Percentiles rank a stretch among this genome's conserved stretches.
Evolutionary conservation across 2,329 filamentous ascomycete species (phyloP).

Genomic region (Iodosphaeria phyllophila): DNA sequence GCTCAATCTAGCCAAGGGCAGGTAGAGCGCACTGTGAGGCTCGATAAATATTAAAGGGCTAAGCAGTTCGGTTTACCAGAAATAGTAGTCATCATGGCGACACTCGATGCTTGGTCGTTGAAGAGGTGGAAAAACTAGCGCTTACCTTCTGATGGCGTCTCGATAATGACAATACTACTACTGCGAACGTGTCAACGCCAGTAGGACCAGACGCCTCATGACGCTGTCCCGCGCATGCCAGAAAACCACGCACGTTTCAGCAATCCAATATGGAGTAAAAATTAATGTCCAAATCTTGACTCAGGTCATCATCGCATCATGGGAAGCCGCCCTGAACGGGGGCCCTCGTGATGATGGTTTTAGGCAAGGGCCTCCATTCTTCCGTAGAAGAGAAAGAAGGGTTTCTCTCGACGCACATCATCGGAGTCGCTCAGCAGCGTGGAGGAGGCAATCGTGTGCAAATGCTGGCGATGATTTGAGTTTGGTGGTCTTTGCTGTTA

Average conservation of each 20-base stretch:
- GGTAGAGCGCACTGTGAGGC: slow-evolving; percentile 4
- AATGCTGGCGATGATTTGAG: slow-evolving; percentile 23
- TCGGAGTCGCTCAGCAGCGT: slow-evolving; percentile 32
- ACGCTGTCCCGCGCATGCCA: background rate
- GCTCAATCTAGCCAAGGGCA: too few species aligned
- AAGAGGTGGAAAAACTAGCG: background rate
- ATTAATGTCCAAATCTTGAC: slow-evolving; percentile 36
- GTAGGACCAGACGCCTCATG: background rate
- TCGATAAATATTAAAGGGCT: too few species aligned
- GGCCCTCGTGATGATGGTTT: slow-evolving; percentile 54
- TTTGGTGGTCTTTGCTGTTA: slow-evolving; percentile 25
- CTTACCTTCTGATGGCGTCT: background rate
- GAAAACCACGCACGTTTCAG: background rate
- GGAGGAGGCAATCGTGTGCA: slow-evolving; percentile 8
- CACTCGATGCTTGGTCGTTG: background rate
- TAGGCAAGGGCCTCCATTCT: slow-evolving; percentile 41
- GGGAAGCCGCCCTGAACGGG: slow-evolving; percentile 34
- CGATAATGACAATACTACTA: background rate
- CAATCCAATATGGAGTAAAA: slow-evolving; percentile 2
- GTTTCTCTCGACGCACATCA: slow-evolving; percentile 37
- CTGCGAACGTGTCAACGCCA: background rate
- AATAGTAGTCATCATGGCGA: slow-evolving; percentile 10
- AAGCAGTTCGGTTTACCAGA: slow-evolving; percentile 14
- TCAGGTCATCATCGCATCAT: slow-evolving; percentile 53
- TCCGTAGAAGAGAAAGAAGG: too few species aligned